phyloP scores from a whole-genome alignment of 176 grass and related monocot species.

The Oryza meridionalis region DNA sequence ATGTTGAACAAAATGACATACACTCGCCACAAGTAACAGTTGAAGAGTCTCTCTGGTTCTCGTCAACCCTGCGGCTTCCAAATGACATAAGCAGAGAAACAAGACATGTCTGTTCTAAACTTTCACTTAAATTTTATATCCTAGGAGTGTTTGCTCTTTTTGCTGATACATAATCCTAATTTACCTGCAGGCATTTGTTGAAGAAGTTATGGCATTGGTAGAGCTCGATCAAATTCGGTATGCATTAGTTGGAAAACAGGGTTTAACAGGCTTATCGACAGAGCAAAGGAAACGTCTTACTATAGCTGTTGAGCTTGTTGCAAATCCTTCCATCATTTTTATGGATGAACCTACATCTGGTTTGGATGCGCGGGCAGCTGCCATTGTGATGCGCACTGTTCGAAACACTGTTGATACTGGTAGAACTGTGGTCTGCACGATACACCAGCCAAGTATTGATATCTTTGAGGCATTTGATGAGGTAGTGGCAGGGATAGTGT shows the following conservation, averaged over 20 bases:
- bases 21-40: slow-evolving; percentile 85
- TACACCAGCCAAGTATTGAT: slow-evolving; percentile 83
- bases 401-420: slow-evolving; percentile 82
- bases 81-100: slow-evolving; percentile 54
- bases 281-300: slow-evolving; percentile 89
- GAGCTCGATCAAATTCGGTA: slow-evolving; percentile 68
- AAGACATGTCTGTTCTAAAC: slow-evolving; percentile 45
- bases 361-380: slow-evolving; percentile 78
- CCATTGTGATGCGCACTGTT: slow-evolving; percentile 82
- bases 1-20: slow-evolving; percentile 89
- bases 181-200: slow-evolving; percentile 65
- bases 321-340: slow-evolving; percentile 87
- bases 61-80: slow-evolving; percentile 67
- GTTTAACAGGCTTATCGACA: slow-evolving; percentile 67
- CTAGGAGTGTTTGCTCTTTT: neutral
- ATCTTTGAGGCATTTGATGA: slow-evolving; percentile 95
- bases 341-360: slow-evolving; percentile 83
- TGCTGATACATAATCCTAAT: slow-evolving; percentile 6
- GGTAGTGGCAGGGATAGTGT: slow-evolving; percentile 26
- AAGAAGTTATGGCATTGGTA: slow-evolving; percentile 76
- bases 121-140: neutral
- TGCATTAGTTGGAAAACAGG: slow-evolving; percentile 71
- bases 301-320: slow-evolving; percentile 80
- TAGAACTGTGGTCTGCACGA: slow-evolving; percentile 77
- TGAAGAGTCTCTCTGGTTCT: slow-evolving; percentile 81